A percentile compares a stretch with the other conserved stretches of the same genome.
These are phyloP conservation scores for Pythium brassicae DNA, from an alignment of 352 stramenopile genomes.

Conservation along the genomic window DNA sequence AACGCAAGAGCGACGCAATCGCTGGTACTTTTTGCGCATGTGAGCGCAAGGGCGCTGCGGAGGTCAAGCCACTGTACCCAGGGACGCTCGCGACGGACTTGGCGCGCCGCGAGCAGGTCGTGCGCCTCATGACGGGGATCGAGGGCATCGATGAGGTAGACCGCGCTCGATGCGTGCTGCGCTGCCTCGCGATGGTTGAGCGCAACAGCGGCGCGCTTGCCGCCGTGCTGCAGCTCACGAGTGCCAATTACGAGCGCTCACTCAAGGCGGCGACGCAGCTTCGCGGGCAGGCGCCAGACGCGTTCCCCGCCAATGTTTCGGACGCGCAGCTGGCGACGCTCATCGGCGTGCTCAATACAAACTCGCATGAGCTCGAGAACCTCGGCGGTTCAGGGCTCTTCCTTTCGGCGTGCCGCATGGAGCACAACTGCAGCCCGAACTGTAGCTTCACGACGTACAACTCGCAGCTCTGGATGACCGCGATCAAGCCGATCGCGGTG, in stretches of 20 bases:
- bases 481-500: constrained; percentile 54
- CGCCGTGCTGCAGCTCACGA: constrained; percentile 40
- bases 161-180: constrained; percentile 64
- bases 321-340: constrained; percentile 56
- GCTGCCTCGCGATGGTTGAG: constrained; percentile 60
- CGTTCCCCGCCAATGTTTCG: constrained; percentile 50
- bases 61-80: constrained; percentile 32
- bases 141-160: constrained; percentile 70
- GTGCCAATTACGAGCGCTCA: constrained; percentile 37
- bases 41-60: constrained; percentile 26
- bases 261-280: constrained; percentile 36
- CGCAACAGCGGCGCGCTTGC: constrained; percentile 36
- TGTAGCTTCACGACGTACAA: constrained; percentile 76
- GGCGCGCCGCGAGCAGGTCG: constrained; percentile 42
- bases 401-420: constrained; percentile 64
- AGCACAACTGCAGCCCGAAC: constrained; percentile 69
- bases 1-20: constrained; percentile 19
- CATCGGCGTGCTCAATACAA: constrained; percentile 71
- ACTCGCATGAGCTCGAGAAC: constrained; percentile 73
- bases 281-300: constrained; percentile 38
- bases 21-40: constrained; percentile 22
- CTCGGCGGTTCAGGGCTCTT: constrained; percentile 68
- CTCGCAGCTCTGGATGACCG: constrained; percentile 69
- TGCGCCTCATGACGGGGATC: constrained; percentile 47
- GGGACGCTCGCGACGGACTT: constrained; percentile 33